phyloP scores from a whole-genome alignment of 2,329 filamentous ascomycete species.

The Claviceps sp. region DNA sequence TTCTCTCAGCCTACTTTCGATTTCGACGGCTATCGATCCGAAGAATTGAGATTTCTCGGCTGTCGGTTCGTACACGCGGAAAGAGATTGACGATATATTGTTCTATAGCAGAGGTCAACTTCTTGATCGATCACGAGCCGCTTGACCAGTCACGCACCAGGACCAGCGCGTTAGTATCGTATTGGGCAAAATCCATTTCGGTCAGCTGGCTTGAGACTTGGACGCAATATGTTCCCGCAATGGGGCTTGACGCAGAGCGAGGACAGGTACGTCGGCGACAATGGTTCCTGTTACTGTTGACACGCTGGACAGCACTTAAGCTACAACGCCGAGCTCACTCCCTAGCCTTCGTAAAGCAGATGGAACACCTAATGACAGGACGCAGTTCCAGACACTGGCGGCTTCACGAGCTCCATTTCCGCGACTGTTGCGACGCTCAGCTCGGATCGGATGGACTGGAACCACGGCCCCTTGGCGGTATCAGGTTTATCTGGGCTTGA shows the following conservation, averaged over 20 bases:
- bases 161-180: conserved; percentile 47
- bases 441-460: neutral
- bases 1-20: conserved; percentile 36
- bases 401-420: conserved; percentile 27
- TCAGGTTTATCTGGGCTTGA: neutral
- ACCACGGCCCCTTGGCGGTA: neutral
- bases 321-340: conserved; percentile 9
- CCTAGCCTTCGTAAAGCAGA: neutral
- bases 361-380: conserved; percentile 3
- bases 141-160: conserved; percentile 30
- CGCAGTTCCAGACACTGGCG: conserved; percentile 11
- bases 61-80: conserved; percentile 40
- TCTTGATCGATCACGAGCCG: neutral
- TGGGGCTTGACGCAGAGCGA: neutral
- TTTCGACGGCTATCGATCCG: conserved; percentile 32
- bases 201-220: conserved; percentile 14
- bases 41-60: conserved; percentile 29
- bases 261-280: conserved; percentile 9
- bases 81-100: conserved; percentile 41
- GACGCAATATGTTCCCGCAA: conserved; percentile 1
- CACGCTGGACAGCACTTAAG: neutral
- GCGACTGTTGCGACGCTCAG: conserved; percentile 13
- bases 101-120: conserved; percentile 26
- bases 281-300: conserved; percentile 1
- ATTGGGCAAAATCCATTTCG: conserved; percentile 52